These are phyloP conservation scores for Penicillium sclerotigenum DNA, from an alignment of 2,329 filamentous ascomycete species.

Conservation along the genomic window DNA sequence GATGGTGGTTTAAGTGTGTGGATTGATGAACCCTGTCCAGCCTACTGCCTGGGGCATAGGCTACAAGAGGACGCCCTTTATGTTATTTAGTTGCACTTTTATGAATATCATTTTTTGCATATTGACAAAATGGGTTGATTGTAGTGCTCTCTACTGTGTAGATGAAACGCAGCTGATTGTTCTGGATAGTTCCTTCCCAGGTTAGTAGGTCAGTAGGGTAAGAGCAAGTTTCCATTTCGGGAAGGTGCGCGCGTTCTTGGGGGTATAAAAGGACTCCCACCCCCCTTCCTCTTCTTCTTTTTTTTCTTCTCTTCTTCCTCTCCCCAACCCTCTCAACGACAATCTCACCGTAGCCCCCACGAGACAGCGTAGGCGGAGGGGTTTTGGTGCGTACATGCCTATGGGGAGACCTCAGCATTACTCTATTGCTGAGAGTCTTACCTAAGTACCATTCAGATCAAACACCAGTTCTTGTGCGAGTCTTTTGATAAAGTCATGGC, in stretches of 20 bases:
- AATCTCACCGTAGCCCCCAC: neutral
- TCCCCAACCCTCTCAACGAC: neutral
- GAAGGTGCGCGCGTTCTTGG: neutral
- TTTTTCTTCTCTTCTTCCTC: neutral
- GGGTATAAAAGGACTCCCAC: neutral
- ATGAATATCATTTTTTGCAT: conserved; percentile 1
- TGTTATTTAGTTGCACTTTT: neutral
- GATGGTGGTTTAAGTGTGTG: neutral
- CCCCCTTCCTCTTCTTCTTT: neutral
- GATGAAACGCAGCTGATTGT: neutral
- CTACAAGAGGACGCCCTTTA: neutral
- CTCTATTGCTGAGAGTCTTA: neutral
- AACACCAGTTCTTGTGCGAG: neutral
- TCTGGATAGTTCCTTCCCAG: neutral
- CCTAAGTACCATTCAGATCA: neutral
- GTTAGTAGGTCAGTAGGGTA: too few relatives aligned
- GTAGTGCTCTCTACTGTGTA: neutral
- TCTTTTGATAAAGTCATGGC: neutral
- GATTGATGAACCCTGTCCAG: neutral
- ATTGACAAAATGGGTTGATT: neutral
- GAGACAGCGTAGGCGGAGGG: neutral
- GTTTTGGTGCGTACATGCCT: neutral
- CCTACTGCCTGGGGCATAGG: conserved; percentile 5
- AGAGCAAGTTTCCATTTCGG: neutral
- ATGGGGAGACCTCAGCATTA: neutral